A percentile compares a stretch with the other conserved stretches of the same genome.
Conservation (phyloP, 805 yeast genomes). For the Candida boleticola region DNA sequence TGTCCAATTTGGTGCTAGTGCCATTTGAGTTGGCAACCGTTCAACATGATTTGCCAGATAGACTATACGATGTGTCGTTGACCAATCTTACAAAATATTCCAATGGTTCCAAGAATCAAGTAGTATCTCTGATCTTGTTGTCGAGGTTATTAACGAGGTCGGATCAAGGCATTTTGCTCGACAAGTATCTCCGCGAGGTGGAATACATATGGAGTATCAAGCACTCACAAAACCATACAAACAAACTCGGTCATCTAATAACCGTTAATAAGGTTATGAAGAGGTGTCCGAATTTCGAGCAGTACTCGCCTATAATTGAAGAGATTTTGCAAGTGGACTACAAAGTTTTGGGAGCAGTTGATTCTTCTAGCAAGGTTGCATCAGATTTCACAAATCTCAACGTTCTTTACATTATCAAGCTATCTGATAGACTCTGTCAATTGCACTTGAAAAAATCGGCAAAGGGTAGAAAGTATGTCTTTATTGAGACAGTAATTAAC, state of each 20-base stretch:
- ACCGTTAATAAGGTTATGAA: conserved; percentile 39
- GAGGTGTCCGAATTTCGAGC: conserved; percentile 4
- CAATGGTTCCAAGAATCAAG: conserved; percentile 56
- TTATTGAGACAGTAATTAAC: conserved; percentile 49
- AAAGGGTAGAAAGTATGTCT: conserved; percentile 23
- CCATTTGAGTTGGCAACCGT: conserved; percentile 64
- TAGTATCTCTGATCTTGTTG: conserved; percentile 49
- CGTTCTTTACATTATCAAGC: conserved; percentile 30
- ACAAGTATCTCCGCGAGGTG: conserved; percentile 15
- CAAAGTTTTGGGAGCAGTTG: conserved; percentile 7
- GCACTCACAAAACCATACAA: conserved; percentile 8
- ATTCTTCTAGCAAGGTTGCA: neutral
- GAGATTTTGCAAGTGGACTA: conserved; percentile 14
- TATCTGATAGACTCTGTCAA: conserved; percentile 36
- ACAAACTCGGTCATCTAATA: conserved; percentile 39
- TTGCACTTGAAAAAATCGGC: conserved; percentile 13
- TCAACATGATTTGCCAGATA: conserved; percentile 24
- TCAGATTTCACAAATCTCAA: conserved; percentile 13
- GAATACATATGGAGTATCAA: neutral
- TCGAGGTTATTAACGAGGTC: conserved; percentile 53
- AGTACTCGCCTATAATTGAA: conserved; percentile 12
- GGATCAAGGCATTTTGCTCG: conserved; percentile 28
- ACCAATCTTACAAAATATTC: conserved; percentile 25
- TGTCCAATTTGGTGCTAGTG: conserved; percentile 62
- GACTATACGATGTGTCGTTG: conserved; percentile 35